Evolutionary conservation across 2,329 filamentous ascomycete genomes (phyloP), one percentile per base, ranked within the genome.

Genomic region (Berkeleyomyces rouxiae): DNA sequence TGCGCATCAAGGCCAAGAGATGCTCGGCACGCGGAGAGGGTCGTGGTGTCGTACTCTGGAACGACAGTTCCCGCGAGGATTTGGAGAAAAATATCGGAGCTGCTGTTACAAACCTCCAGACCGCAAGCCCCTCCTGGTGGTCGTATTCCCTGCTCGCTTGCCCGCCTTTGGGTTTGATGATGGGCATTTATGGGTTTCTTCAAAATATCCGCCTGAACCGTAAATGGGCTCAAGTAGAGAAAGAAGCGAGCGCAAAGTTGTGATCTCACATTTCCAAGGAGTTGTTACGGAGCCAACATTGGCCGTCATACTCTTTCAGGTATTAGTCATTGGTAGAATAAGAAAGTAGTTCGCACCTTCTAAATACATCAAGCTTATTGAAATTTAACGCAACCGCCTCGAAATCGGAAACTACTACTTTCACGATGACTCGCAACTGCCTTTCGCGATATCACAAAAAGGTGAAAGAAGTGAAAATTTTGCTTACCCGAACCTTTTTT

Each of bases 1-100:
- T 96, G 65, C 78, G 83, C 67, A 82, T 87, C 68, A 97, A 97
- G 79, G 91, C 88, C 16, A 79, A 80, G 71, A 78, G 89, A 71
- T 88, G 85, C 65, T 78, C 87, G 73, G 83, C 80, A 57, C 77
- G 90, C 55, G 81, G 78, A 60, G 71, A 74, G 53, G 83, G 82
- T 5, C 80, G 79, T 58, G 92, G 91, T 0, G 80, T 90, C 3
- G 89, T 96, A 42, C 80, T 99, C 33, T 93, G 88, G 88, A 99
- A 99, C 74, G 92, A 97, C 74, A 82, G 82, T 2, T 83, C 82
- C 57, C 84, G 78, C 69, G 84, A 83, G 43, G 82, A 90, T 66
- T 72, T 99, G 70, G 80, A 82, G 72, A 72, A 70, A 59, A 83
- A 89, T 71, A 76, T 97, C 9, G 78, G 79, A 60, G 76, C 75